Evolutionary conservation across 2,329 filamentous ascomycete species (phyloP), one percentile per base, ranked within the genome.

Genomic region (Penicillium sp.): DNA sequence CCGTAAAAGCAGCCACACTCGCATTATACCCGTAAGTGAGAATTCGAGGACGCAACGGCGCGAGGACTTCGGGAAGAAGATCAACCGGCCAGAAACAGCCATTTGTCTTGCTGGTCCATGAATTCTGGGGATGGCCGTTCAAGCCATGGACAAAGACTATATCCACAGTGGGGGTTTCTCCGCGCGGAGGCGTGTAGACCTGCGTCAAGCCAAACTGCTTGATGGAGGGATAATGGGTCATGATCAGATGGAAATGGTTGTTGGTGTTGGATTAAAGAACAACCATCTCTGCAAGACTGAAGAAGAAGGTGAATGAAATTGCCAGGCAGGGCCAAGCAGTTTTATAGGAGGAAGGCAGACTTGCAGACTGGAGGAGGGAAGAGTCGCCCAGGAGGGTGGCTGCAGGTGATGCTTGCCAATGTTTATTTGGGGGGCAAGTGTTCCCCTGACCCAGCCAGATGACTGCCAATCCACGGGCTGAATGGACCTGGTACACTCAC

Each of bases 21-120:
- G 89, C 88, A 71, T 92, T 90, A 72, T 91, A 92, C 25, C 89
- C 89, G 69, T 91, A 91, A 0, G 88, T 87, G 55, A 91, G 75
- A 20, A 92, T 79, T 54, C 90, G 86, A 54, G 87, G 87, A 25
- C 83, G 83, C 11, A 80, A 79, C 10, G 80, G 77, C 55, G 80
- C 82, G 15, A 91, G 77, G 2, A 87, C 82, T 0, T 76, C 71
- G 0, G 89, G 88, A 1, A 92, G 80, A 14, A 92, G 81, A 62
- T 91, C 86, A 12, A 81, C 76, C 0, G 89, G 89, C 89, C 89
- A 92, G 75, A 88, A 91, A 34, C 85, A 79, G 41, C 81, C 82
- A 7, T 69, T 76, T 55, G 49, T 52, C 34, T 77, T 76, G n/a
- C 79, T 78, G 0, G 79, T 79, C 82, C 89, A 91, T 48, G 88